phyloP scores from a whole-genome alignment of 2,329 filamentous ascomycete species.

The Phialophora macrospora region DNA sequence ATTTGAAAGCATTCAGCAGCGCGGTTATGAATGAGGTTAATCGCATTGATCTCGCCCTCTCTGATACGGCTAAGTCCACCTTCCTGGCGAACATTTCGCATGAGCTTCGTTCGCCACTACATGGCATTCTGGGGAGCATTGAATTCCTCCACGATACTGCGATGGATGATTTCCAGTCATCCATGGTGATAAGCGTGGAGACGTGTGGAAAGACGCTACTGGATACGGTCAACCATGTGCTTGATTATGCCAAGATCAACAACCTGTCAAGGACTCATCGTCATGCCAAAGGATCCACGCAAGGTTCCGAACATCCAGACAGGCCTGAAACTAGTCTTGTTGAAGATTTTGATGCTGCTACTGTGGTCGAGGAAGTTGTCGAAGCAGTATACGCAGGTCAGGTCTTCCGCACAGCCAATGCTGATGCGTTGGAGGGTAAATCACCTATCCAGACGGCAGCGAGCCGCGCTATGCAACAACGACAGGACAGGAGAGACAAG shows the following conservation, averaged over 20 bases:
- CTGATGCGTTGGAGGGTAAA: conserved; percentile 27
- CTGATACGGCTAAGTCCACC: conserved; percentile 51
- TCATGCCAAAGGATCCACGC: conserved; percentile 8
- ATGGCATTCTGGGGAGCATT: conserved; percentile 50
- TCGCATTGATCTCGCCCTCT: conserved; percentile 50
- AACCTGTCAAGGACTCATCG: conserved; percentile 37
- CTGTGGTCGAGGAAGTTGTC: conserved; percentile 47
- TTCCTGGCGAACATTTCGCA: conserved; percentile 54
- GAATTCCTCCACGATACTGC: conserved; percentile 49
- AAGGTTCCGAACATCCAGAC: conserved; percentile 16
- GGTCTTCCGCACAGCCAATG: conserved; percentile 35
- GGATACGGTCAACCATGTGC: conserved; percentile 52
- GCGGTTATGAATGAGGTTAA: conserved; percentile 52
- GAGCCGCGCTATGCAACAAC: conserved; percentile 24
- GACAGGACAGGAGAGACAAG: conserved; percentile 14
- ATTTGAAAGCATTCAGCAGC: conserved; percentile 49
- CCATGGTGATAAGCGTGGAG: conserved; percentile 49
- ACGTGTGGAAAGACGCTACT: conserved; percentile 50
- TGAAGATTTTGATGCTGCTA: conserved; percentile 44
- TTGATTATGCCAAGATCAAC: conserved; percentile 62
- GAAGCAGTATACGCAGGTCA: conserved; percentile 61
- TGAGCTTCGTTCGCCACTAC: conserved; percentile 50
- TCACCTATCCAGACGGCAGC: conserved; percentile 23
- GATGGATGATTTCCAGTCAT: conserved; percentile 48
- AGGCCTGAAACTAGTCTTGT: conserved; percentile 38